phyloP scores from a whole-genome alignment of 2,329 filamentous ascomycete species.

The Hypomyces rosellus region DNA sequence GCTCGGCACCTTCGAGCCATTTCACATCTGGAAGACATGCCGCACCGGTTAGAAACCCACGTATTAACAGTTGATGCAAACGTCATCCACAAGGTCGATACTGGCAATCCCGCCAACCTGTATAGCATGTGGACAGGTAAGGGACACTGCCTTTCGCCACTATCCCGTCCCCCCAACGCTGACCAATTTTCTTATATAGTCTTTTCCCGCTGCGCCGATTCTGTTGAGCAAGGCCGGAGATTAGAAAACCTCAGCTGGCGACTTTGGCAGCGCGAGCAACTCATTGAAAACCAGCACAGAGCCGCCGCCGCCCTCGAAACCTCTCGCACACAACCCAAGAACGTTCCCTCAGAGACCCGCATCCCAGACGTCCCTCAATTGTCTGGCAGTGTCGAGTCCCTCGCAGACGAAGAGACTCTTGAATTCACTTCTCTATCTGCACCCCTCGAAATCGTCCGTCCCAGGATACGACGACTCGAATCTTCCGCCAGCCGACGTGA shows the following conservation, averaged over 20 bases:
- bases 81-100: constrained; percentile 92
- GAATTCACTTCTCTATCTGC: constrained; percentile 50
- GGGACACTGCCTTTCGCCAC: constrained; percentile 25
- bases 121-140: constrained; percentile 97
- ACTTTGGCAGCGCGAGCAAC: constrained; percentile 78
- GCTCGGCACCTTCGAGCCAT: constrained; percentile 32
- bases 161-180: constrained; percentile 18
- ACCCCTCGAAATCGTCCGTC: constrained; percentile 55
- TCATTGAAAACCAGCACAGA: constrained; percentile 67
- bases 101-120: constrained; percentile 82
- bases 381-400: constrained; percentile 71
- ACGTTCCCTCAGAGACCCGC: constrained; percentile 39
- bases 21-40: constrained; percentile 54
- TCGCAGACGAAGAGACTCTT: constrained; percentile 60
- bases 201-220: constrained; percentile 89
- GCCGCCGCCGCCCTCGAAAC: constrained; percentile 26
- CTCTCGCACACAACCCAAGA: constrained; percentile 41
- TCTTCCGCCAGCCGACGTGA: constrained; percentile 65
- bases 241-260: constrained; percentile 96
- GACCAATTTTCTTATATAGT: constrained; percentile 46
- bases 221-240: constrained; percentile 84
- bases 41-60: constrained; percentile 73
- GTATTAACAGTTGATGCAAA: constrained; percentile 87
- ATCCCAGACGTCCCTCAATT: constrained; percentile 60
- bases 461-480: constrained; percentile 64